Percentiles rank a stretch among this genome's conserved stretches.
Evolutionary conservation across 2,329 filamentous ascomycete genomes (phyloP).

Genomic region (Fusarium domesticum): DNA sequence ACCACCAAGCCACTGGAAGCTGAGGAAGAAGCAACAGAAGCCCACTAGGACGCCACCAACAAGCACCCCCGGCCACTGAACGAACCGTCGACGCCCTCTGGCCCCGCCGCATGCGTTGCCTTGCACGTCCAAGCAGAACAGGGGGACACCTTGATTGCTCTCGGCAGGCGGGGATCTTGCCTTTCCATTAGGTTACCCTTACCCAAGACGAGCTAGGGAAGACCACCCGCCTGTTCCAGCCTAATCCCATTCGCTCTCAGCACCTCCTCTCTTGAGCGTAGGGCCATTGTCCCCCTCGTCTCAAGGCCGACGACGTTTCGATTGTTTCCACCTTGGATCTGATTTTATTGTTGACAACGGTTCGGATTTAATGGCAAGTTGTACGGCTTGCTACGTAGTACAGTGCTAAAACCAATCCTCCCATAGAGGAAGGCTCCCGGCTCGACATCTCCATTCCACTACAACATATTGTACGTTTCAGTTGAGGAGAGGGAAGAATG

Average conservation of each 20-base stretch:
- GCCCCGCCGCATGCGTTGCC: background rate
- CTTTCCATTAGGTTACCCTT: background rate
- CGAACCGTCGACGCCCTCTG: background rate
- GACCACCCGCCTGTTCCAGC: background rate
- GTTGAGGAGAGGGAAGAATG: background rate
- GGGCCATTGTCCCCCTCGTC: conserved; percentile 1
- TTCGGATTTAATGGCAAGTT: background rate
- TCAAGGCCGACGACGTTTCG: background rate
- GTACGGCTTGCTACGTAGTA: background rate
- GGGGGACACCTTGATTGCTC: background rate
- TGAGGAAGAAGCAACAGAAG: conserved; percentile 29
- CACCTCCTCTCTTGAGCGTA: conserved; percentile 29
- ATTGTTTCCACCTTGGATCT: background rate
- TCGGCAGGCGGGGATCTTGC: background rate
- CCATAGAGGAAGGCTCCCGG: too few species aligned
- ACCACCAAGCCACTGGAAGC: conserved; percentile 29
- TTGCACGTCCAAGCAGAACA: background rate
- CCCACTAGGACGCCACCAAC: conserved; percentile 24
- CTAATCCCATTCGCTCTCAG: background rate
- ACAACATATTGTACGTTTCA: background rate
- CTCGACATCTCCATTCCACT: background rate
- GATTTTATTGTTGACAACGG: conserved; percentile 10
- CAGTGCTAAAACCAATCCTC: too few species aligned
- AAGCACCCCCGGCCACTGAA: conserved; percentile 13
- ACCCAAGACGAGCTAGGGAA: background rate